These are phyloP conservation scores for Sporormia fimetaria DNA, from an alignment of 495 filamentous ascomycete species.

Conservation along the genomic window DNA sequence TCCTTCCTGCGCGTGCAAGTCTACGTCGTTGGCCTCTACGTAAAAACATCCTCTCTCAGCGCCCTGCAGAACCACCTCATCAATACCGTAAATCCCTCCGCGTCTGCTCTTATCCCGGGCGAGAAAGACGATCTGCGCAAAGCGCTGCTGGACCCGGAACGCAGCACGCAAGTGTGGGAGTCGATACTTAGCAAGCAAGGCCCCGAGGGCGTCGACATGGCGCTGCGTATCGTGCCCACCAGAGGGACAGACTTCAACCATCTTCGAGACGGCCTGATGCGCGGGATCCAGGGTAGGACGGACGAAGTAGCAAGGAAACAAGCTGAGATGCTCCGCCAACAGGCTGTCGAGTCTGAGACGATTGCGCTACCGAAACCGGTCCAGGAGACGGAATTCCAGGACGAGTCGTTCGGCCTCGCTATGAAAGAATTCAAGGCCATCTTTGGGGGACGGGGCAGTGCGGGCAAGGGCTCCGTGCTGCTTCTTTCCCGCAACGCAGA, in stretches of 20 bases:
- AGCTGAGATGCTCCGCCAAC: slow-evolving; percentile 12
- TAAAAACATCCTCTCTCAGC: slow-evolving; percentile 64
- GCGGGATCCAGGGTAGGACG: slow-evolving; percentile 64
- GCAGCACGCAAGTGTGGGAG: slow-evolving; percentile 60
- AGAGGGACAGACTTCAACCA: slow-evolving; percentile 88
- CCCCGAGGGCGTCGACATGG: slow-evolving; percentile 49
- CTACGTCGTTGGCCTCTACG: slow-evolving; percentile 86
- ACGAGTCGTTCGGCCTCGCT: slow-evolving; percentile 54
- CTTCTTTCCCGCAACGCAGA: slow-evolving; percentile 54
- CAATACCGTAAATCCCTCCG: slow-evolving; percentile 38
- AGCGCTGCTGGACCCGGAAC: slow-evolving; percentile 55
- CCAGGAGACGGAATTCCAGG: slow-evolving; percentile 17
- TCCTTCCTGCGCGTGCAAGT: slow-evolving; percentile 85
- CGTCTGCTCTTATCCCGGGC: slow-evolving; percentile 64
- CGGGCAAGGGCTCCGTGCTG: slow-evolving; percentile 64
- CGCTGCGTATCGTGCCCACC: slow-evolving; percentile 69
- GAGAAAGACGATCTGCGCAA: slow-evolving; percentile 63
- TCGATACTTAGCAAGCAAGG: slow-evolving; percentile 46
- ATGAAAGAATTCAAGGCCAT: slow-evolving; percentile 64
- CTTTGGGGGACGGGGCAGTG: slow-evolving; percentile 58
- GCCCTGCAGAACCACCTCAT: slow-evolving; percentile 47
- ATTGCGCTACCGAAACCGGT: slow-evolving; percentile 15
- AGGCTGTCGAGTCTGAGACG: slow-evolving; percentile 8
- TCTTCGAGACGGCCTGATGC: slow-evolving; percentile 79
- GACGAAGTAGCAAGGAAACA: slow-evolving; percentile 30